Percentiles rank a stretch among this genome's conserved stretches.
Conservation (phyloP, 2,329 filamentous ascomycete species). For the Seiridium unicorne region DNA sequence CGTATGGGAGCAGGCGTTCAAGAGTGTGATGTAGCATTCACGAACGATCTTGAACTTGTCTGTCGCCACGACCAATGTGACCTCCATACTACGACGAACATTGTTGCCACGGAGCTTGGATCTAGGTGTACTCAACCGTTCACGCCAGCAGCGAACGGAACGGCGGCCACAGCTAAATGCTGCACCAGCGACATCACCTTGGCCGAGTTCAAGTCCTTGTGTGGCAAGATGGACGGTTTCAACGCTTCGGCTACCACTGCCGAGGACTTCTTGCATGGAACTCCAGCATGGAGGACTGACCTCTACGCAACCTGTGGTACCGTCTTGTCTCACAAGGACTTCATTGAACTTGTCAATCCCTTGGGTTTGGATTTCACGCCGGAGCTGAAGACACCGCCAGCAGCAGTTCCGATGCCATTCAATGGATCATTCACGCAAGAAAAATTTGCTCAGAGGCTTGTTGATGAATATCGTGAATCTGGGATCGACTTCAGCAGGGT, state of each 20-base stretch:
- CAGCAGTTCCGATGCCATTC: conserved; percentile 68
- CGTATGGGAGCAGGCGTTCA: conserved; percentile 66
- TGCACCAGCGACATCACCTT: conserved; percentile 72
- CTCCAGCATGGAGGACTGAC: conserved; percentile 61
- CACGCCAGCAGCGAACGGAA: conserved; percentile 49
- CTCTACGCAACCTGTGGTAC: conserved; percentile 64
- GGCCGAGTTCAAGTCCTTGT: conserved; percentile 65
- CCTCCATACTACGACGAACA: conserved; percentile 67
- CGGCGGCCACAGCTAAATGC: conserved; percentile 60
- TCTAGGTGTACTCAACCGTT: conserved; percentile 65
- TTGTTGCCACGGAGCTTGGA: conserved; percentile 59
- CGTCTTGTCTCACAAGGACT: conserved; percentile 59
- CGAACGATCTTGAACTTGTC: conserved; percentile 62
- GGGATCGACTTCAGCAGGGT: conserved; percentile 53
- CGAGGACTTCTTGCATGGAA: conserved; percentile 56
- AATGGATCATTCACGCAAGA: conserved; percentile 61
- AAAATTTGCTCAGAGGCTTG: conserved; percentile 62
- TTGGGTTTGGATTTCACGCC: conserved; percentile 63
- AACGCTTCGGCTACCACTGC: conserved; percentile 58
- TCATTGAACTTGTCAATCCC: conserved; percentile 57
- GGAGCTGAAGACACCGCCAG: conserved; percentile 61
- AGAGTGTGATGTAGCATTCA: conserved; percentile 69
- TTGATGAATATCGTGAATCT: conserved; percentile 56
- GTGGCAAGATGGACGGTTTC: conserved; percentile 68
- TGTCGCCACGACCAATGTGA: conserved; percentile 69